These are phyloP conservation scores for Metschnikowia santaceciliae DNA, from an alignment of 805 yeast genomes.

Conservation along the genomic window DNA sequence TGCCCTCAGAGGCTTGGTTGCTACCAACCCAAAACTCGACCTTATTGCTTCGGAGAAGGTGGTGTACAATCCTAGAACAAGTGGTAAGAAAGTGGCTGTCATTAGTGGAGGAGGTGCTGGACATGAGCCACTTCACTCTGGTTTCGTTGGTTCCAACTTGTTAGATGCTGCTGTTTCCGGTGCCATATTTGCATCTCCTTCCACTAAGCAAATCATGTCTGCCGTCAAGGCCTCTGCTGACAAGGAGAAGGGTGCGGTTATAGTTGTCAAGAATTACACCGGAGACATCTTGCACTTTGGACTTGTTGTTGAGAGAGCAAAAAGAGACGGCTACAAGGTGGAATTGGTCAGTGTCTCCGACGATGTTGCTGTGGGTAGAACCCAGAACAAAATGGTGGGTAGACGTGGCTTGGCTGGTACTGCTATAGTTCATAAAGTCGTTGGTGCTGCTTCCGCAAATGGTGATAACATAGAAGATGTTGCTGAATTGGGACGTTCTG, in stretches of 20 bases:
- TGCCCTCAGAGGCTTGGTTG: conserved; percentile 50
- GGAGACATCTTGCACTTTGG: conserved; percentile 95
- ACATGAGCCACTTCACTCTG: conserved; percentile 93
- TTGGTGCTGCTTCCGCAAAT: conserved; percentile 65
- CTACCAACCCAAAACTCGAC: conserved; percentile 51
- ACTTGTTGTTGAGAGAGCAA: conserved; percentile 83
- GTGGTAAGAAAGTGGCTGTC: conserved; percentile 54
- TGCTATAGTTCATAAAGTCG: conserved; percentile 75
- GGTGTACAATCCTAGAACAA: conserved; percentile 41
- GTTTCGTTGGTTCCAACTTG: conserved; percentile 81
- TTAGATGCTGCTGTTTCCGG: conserved; percentile 89
- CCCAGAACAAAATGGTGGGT: conserved; percentile 88
- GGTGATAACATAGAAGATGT: conserved; percentile 47
- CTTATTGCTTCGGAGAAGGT: conserved; percentile 57
- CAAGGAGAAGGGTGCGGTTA: conserved; percentile 58
- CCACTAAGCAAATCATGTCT: conserved; percentile 80
- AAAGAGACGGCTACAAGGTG: conserved; percentile 66
- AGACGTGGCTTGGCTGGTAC: conserved; percentile 95
- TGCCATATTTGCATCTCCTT: conserved; percentile 88
- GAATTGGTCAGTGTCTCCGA: conserved; percentile 80
- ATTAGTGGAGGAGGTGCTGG: conserved; percentile 95
- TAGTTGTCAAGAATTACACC: conserved; percentile 88
- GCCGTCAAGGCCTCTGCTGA: conserved; percentile 58
- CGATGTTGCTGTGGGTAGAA: conserved; percentile 91
- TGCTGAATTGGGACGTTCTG: conserved; percentile 53